phyloP scores from a whole-genome alignment of 106 monocot genomes.

The Xerophyta viscosa region DNA sequence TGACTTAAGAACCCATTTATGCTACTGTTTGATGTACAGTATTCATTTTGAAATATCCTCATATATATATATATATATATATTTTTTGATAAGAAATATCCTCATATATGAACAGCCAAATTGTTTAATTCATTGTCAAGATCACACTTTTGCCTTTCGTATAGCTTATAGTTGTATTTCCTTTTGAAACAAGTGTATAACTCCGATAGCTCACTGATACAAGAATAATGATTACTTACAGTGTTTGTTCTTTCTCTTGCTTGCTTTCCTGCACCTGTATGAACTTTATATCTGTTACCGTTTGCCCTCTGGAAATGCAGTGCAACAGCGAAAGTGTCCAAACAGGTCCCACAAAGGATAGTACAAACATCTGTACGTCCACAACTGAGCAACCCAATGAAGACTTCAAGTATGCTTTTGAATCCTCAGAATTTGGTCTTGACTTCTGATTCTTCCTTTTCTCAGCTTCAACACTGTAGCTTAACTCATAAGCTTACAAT shows the following conservation, averaged over 20 bases:
- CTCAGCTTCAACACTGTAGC: neutral
- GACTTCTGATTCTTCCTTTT: neutral
- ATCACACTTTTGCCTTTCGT: neutral
- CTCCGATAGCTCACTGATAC: neutral
- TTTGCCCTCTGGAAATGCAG: slow-evolving; percentile 34
- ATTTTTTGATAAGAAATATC: too few species aligned
- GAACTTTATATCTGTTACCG: neutral
- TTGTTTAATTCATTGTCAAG: neutral
- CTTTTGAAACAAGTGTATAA: neutral
- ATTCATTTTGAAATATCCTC: too few species aligned
- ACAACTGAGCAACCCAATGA: slow-evolving; percentile 41
- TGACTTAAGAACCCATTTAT: too few species aligned
- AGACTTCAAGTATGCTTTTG: slow-evolving; percentile 34
- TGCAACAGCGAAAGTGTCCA: slow-evolving; percentile 19
- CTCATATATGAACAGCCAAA: too few species aligned
- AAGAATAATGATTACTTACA: neutral
- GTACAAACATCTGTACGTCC: slow-evolving; percentile 14
- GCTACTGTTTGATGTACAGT: too few species aligned
- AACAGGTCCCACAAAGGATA: slow-evolving; percentile 21
- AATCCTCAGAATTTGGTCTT: neutral
- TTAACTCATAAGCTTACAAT: neutral
- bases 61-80: too few species aligned
- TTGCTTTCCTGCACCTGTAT: neutral
- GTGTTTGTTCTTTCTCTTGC: too few species aligned
- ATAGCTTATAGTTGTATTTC: neutral